phyloP scores from a whole-genome alignment of 1,284 basidiomycete species.

The Ceratobasidium sp. region DNA sequence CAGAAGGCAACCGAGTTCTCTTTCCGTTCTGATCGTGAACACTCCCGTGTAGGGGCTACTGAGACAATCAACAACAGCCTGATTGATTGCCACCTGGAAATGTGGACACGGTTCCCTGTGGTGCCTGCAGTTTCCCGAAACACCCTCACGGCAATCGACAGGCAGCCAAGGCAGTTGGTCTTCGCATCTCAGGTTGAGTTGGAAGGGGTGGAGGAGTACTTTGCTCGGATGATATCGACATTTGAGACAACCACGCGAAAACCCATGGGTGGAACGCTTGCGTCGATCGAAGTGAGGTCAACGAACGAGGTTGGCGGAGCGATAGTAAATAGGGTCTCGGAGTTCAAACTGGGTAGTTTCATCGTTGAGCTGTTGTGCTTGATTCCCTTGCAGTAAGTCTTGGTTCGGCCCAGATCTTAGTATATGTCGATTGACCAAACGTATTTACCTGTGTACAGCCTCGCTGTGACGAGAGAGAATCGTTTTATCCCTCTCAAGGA shows the following conservation, averaged over 20 bases:
- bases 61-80: slow-evolving; percentile 56
- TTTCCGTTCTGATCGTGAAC: slow-evolving; percentile 49
- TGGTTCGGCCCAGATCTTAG: neutral
- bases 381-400: slow-evolving; percentile 30
- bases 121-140: slow-evolving; percentile 58
- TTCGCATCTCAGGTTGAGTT: slow-evolving; percentile 55
- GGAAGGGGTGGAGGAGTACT: slow-evolving; percentile 48
- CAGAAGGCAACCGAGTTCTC: slow-evolving; percentile 61
- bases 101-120: slow-evolving; percentile 27
- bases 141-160: slow-evolving; percentile 52
- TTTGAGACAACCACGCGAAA: slow-evolving; percentile 40
- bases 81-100: slow-evolving; percentile 58
- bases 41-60: neutral
- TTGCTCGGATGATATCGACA: slow-evolving; percentile 26
- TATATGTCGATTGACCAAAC: neutral
- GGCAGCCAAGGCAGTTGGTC: slow-evolving; percentile 49
- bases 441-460: neutral
- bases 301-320: neutral
- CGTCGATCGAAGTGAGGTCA: neutral
- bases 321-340: neutral
- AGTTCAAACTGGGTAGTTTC: slow-evolving; percentile 24
- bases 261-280: slow-evolving; percentile 18
- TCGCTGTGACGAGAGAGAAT: slow-evolving; percentile 65
- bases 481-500: slow-evolving; percentile 67
- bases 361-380: slow-evolving; percentile 32